A percentile compares a stretch with the other conserved stretches of the same genome.
These are phyloP conservation scores for Musa troglodytarum DNA, from an alignment of 176 grass and related monocot genomes.

Conservation along the genomic window DNA sequence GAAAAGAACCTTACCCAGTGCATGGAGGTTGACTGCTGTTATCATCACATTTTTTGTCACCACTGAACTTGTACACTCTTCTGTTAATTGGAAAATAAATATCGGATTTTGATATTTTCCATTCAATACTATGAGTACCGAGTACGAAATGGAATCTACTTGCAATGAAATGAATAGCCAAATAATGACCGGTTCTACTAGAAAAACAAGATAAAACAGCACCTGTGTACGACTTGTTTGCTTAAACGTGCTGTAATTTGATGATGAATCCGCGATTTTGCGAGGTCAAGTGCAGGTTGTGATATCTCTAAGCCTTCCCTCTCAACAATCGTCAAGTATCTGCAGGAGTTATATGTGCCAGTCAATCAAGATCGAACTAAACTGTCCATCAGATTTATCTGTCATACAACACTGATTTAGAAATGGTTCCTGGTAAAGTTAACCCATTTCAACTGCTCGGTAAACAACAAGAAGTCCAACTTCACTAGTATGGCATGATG, in stretches of 20 bases:
- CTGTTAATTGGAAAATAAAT: slow-evolving; percentile 12
- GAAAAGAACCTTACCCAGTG: slow-evolving; percentile 31
- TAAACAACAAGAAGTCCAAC: no score
- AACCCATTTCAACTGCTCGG: no score
- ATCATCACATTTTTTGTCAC: slow-evolving; percentile 37
- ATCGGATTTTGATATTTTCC: no score
- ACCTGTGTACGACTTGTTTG: neutral
- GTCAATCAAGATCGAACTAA: neutral
- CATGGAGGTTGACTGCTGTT: slow-evolving; percentile 72
- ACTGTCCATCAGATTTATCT: neutral
- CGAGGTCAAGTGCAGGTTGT: neutral
- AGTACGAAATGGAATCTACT: neutral
- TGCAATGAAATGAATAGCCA: neutral
- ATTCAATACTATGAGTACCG: no score
- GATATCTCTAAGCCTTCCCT: slow-evolving; percentile 7
- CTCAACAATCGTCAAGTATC: neutral
- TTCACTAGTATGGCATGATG: no score
- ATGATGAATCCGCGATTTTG: neutral
- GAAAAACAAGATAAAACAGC: neutral
- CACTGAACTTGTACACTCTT: slow-evolving; percentile 55
- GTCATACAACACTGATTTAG: neutral
- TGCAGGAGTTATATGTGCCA: neutral
- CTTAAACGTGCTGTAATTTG: neutral
- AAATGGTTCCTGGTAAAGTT: neutral
- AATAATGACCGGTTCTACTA: no score